phyloP scores from a whole-genome alignment of 495 filamentous ascomycete species.

The Ramalina intermedia region DNA sequence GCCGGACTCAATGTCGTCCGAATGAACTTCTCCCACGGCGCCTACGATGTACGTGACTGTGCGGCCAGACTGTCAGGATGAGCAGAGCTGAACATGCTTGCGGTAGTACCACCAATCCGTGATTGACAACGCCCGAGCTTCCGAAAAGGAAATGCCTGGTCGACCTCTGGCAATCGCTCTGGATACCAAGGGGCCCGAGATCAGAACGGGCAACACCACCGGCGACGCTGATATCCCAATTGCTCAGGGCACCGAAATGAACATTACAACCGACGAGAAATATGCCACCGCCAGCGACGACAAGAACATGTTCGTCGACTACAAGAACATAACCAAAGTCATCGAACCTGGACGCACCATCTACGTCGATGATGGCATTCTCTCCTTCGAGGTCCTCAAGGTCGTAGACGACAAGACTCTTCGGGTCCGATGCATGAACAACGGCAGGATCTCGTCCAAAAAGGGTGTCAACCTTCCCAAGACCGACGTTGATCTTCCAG shows the following conservation, averaged over 20 bases:
- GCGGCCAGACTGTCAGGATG: conserved; percentile 3
- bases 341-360: conserved; percentile 86
- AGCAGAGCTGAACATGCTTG: conserved; percentile 6
- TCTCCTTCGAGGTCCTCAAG: conserved; percentile 85
- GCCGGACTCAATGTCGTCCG: conserved; percentile 93
- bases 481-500: conserved; percentile 94
- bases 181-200: conserved; percentile 98
- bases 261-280: conserved; percentile 94
- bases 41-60: conserved; percentile 55
- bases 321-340: conserved; percentile 99
- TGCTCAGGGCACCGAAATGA: conserved; percentile 63
- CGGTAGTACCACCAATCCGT: conserved; percentile 77
- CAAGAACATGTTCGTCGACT: conserved; percentile 97
- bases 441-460: conserved; percentile 92
- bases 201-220: conserved; percentile 85
- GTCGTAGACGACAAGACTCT: conserved; percentile 81
- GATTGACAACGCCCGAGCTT: conserved; percentile 82
- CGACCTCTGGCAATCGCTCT: conserved; percentile 92
- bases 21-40: conserved; percentile 99
- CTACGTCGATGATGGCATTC: conserved; percentile 95
- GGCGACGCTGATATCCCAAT: conserved; percentile 80
- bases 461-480: conserved; percentile 98
- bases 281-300: conserved; percentile 72
- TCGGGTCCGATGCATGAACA: conserved; percentile 74
- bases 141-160: conserved; percentile 58